A percentile compares a stretch with the other conserved stretches of the same genome.
Conservation (phyloP, 164 flowering plant genomes). For the Liquidambar formosana region DNA sequence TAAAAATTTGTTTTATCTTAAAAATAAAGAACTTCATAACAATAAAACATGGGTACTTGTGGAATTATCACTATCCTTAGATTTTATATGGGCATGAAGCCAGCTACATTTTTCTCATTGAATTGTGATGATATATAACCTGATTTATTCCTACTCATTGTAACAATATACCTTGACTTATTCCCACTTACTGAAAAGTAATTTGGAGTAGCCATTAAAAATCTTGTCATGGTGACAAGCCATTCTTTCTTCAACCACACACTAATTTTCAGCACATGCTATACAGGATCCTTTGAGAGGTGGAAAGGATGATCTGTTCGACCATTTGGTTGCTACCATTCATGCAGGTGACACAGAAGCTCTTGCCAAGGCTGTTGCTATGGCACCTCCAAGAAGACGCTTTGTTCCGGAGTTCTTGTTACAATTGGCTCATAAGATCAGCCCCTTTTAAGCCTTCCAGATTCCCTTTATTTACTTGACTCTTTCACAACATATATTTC, state of each 20-base stretch:
- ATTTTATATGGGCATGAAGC: too few relatives aligned
- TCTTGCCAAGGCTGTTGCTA: slow-evolving; percentile 50
- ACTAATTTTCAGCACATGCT: not conserved
- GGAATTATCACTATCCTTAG: too few relatives aligned
- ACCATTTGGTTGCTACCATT: slow-evolving; percentile 55
- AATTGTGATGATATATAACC: too few relatives aligned
- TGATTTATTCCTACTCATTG: too few relatives aligned
- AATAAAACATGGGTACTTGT: too few relatives aligned
- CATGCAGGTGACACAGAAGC: slow-evolving; percentile 63
- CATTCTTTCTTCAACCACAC: not conserved
- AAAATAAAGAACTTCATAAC: too few relatives aligned
- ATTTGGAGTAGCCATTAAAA: not conserved
- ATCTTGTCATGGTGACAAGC: not conserved
- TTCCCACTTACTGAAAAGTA: too few relatives aligned
- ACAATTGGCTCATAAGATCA: slow-evolving; percentile 59
- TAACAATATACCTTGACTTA: too few relatives aligned
- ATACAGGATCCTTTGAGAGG: slow-evolving; percentile 95
- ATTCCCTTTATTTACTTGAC: not conserved
- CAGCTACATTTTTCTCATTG: too few relatives aligned
- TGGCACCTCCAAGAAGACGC: slow-evolving; percentile 63
- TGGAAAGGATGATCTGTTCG: slow-evolving; percentile 74
- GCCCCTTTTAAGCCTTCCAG: slow-evolving; percentile 62
- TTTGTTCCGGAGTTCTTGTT: slow-evolving; percentile 82
- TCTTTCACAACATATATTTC: too few relatives aligned
- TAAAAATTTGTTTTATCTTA: too few relatives aligned